These are phyloP conservation scores for Cymbopogon citratus DNA, from an alignment of 176 grass and related monocot species.

Conservation along the genomic window DNA sequence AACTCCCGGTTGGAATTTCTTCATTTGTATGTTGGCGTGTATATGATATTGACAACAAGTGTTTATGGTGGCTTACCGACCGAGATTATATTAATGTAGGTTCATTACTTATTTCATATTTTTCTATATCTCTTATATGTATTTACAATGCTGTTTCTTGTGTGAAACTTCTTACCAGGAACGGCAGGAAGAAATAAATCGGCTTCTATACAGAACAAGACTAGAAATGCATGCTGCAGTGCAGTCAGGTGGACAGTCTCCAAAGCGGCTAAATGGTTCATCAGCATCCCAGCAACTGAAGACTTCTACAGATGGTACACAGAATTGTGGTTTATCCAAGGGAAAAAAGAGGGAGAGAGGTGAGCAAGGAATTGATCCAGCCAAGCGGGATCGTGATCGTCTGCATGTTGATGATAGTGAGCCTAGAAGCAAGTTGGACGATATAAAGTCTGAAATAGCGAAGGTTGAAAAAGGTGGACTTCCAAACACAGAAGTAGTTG, in stretches of 20 bases:
- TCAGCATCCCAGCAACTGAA: conserved; percentile 39
- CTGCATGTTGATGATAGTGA: conserved; percentile 36
- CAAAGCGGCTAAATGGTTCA: conserved; percentile 57
- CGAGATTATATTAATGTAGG: conserved; percentile 85
- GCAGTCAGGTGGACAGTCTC: conserved; percentile 62
- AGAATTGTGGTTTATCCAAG: conserved; percentile 46
- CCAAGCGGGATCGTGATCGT: conserved; percentile 42
- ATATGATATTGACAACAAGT: conserved; percentile 78
- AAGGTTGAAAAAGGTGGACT: conserved; percentile 67
- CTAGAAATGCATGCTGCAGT: conserved; percentile 71
- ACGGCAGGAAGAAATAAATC: conserved; percentile 80
- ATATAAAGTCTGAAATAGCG: conserved; percentile 44
- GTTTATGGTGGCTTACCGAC: conserved; percentile 83
- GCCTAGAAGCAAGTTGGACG: conserved; percentile 35
- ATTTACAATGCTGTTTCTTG: neutral
- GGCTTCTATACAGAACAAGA: conserved; percentile 57
- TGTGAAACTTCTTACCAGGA: conserved; percentile 39
- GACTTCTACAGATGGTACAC: conserved; percentile 28
- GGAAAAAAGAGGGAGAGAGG: conserved; percentile 62
- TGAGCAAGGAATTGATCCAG: conserved; percentile 42
- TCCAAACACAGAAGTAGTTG: conserved; percentile 49
- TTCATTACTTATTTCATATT: neutral
- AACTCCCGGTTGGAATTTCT: conserved; percentile 62
- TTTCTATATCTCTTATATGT: neutral
- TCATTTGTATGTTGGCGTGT: conserved; percentile 80